These are phyloP conservation scores for Emmonsiellopsis sp. DNA, from an alignment of 2,329 filamentous ascomycete species.

Conservation along the genomic window DNA sequence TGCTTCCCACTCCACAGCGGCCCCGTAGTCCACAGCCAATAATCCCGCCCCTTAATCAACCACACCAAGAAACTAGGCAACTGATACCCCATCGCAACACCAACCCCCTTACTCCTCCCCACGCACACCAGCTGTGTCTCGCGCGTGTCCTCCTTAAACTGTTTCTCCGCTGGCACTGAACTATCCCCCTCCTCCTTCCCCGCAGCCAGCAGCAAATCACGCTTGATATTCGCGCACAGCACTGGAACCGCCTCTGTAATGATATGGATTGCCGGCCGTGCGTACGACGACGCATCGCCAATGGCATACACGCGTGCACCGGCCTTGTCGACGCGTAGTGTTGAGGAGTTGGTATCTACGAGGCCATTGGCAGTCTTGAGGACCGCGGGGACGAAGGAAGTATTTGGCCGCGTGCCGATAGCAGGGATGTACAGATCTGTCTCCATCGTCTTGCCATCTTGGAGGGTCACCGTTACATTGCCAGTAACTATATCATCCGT, in stretches of 20 bases:
- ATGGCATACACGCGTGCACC: slow-evolving; percentile 35
- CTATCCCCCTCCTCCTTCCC: slow-evolving; percentile 15
- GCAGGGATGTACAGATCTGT: slow-evolving; percentile 43
- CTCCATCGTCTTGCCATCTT: slow-evolving; percentile 28
- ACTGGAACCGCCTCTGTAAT: slow-evolving; percentile 34
- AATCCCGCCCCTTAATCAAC: slow-evolving; percentile 43
- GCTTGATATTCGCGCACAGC: slow-evolving; percentile 40
- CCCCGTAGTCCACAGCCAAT: slow-evolving; percentile 36
- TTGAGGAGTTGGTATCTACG: slow-evolving; percentile 27
- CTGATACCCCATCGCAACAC: slow-evolving; percentile 33
- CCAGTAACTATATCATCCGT: slow-evolving; percentile 14
- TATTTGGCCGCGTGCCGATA: slow-evolving; percentile 35
- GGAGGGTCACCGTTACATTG: slow-evolving; percentile 29
- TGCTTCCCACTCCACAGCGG: slow-evolving; percentile 43
- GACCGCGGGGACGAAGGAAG: slow-evolving; percentile 24
- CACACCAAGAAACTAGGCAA: slow-evolving; percentile 39
- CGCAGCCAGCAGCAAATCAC: slow-evolving; percentile 32
- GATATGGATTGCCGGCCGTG: slow-evolving; percentile 35
- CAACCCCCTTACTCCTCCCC: slow-evolving; percentile 37
- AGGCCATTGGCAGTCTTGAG: slow-evolving; percentile 29
- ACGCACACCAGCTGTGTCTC: slow-evolving; percentile 42
- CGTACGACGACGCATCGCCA: slow-evolving; percentile 35
- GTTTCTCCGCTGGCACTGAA: slow-evolving; percentile 13
- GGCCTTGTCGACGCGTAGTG: slow-evolving; percentile 29
- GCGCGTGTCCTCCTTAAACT: slow-evolving; percentile 33